Base-by-base conservation (phyloP, 768 basidiomycete species). In the Amanita rubescens region DNA sequence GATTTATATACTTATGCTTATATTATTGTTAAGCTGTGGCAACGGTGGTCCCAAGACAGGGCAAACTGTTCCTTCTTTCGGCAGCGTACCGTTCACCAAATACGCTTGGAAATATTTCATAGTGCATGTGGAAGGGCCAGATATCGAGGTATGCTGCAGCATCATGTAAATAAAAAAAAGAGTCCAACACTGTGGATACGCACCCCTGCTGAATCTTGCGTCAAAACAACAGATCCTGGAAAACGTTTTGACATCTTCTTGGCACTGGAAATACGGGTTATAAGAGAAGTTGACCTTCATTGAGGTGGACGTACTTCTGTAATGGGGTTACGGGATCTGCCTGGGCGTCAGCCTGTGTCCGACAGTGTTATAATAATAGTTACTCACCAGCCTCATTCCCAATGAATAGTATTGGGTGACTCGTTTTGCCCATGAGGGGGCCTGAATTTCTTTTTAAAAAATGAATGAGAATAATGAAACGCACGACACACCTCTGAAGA, bases 1-100 rank as follows among this genome's bases (percentile, higher is more conserved):
- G n/a, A n/a, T n/a, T n/a, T n/a, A n/a, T n/a, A n/a, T n/a, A n/a
- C n/a, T n/a, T n/a, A n/a, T n/a, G n/a, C n/a, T n/a, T n/a, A n/a
- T n/a, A n/a, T n/a, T n/a, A n/a, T n/a, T 30, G 27, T 30, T 30
- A 4, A 30, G 27, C 19, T 7, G 6, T 11, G 44, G 44, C 6
- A 46, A 15, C 2, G 30, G 44, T 17, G 44, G 33, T 8, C 17
- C 46, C 33, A 48, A 48, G 30, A 70, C 62, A 2, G 69, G 52
- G 53, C 77, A 79, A 5, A 75, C 60, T 3, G 73, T 75, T 5
- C 65, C 73, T 7, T 64, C 62, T 10, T 59, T 52, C 2, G 77
- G 77, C 1, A 78, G 59, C 1, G 63, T 68, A 2, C 77, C 76
- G 74, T 9, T 42, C 41, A 20, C 41, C 5, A 42, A 42, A 58